These are phyloP conservation scores for Cytidiella melzeri DNA, from an alignment of 768 basidiomycete species.

Conservation along the genomic window DNA sequence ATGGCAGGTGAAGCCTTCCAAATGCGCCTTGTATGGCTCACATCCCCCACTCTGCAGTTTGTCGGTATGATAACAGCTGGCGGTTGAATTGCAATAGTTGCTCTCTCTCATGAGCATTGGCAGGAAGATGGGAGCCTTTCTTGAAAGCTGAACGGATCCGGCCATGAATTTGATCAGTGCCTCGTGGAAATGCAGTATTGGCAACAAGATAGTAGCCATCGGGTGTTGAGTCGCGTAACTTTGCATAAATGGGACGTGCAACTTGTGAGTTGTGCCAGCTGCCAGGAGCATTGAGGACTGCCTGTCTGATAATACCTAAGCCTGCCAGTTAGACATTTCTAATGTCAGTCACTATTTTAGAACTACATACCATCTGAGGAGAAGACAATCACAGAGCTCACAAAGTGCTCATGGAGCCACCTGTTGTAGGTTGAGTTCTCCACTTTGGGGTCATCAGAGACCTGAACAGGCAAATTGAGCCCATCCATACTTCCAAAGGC, in stretches of 20 bases:
- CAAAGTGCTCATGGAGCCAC: conserved; percentile 35
- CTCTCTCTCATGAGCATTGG: conserved; percentile 14
- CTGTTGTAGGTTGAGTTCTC: conserved; percentile 44
- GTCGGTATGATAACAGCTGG: conserved; percentile 37
- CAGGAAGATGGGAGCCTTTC: conserved; percentile 18
- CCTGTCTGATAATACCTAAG: too few relatives aligned
- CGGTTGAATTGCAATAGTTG: conserved; percentile 26
- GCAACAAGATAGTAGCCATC: conserved; percentile 37
- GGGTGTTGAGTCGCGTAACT: conserved; percentile 28
- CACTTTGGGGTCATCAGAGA: conserved; percentile 30
- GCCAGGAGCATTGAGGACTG: conserved; percentile 36
- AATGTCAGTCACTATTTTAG: too few relatives aligned
- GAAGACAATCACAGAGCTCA: conserved; percentile 35
- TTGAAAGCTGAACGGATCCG: conserved; percentile 35
- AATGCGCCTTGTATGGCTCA: conserved; percentile 38
- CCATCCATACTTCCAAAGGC: conserved; percentile 4
- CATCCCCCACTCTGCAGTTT: conserved; percentile 52
- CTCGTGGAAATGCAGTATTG: conserved; percentile 41
- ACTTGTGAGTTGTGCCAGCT: conserved; percentile 45
- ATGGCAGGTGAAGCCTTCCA: conserved; percentile 36
- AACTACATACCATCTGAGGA: conserved; percentile 4
- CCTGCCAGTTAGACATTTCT: too few relatives aligned
- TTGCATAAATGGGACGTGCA: conserved; percentile 34
- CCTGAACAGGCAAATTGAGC: conserved; percentile 6
- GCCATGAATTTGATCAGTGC: conserved; percentile 25